phyloP scores from a whole-genome alignment of 2,329 filamentous ascomycete genomes.

The Ceratocystis alfenasii region DNA sequence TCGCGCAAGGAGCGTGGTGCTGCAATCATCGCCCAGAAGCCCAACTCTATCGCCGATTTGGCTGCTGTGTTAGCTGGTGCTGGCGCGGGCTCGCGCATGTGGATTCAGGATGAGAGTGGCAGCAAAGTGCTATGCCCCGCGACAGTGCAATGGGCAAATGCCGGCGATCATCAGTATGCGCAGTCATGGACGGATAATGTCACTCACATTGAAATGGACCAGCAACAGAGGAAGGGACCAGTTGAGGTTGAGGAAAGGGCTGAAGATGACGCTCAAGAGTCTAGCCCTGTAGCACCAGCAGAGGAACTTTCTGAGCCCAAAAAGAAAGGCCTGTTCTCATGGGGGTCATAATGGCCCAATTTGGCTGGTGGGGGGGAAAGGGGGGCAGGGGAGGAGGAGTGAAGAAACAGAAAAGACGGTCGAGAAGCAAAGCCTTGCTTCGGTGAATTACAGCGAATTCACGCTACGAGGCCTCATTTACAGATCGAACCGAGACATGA shows the following conservation, averaged over 20 bases:
- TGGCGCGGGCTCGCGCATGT: constrained; percentile 42
- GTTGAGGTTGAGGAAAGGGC: constrained; percentile 19
- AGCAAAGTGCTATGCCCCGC: constrained; percentile 31
- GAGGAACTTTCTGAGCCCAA: constrained; percentile 14
- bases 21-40: constrained; percentile 47
- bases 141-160: constrained; percentile 42
- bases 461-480: constrained; percentile 7
- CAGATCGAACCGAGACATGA: not conserved
- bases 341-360: constrained; percentile 12
- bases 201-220: constrained; percentile 33
- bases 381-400: not conserved
- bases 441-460: constrained; percentile 11
- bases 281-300: constrained; percentile 14
- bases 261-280: constrained; percentile 24
- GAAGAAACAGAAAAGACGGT: constrained; percentile 2
- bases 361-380: not conserved
- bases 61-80: constrained; percentile 44
- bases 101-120: constrained; percentile 23
- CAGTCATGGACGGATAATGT: constrained; percentile 42
- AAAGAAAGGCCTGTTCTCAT: constrained; percentile 16
- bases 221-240: constrained; percentile 1
- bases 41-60: constrained; percentile 52
- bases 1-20: constrained; percentile 37
- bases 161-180: constrained; percentile 38
- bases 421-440: not conserved